Evolutionary conservation across 257 asterid species (phyloP).

Genomic region (Oldenlandia corymbosa): DNA sequence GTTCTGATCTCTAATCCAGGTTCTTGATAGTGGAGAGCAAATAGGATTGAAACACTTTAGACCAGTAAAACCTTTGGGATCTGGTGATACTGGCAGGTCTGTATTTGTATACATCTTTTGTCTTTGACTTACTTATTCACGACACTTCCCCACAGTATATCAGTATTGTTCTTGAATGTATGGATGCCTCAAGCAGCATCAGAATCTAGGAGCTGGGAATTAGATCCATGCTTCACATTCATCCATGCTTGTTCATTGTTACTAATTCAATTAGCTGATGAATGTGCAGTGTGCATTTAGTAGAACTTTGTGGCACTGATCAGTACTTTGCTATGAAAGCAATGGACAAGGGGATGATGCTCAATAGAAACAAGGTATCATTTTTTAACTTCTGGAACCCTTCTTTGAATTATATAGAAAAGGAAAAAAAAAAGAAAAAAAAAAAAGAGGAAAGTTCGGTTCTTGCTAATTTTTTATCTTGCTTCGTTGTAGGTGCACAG

Average conservation of each 20-base stretch:
- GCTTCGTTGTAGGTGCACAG: slow-evolving; percentile 73
- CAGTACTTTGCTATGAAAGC: slow-evolving; percentile 92
- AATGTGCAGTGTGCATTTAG: slow-evolving; percentile 86
- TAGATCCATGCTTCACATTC: background rate
- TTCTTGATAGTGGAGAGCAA: slow-evolving; percentile 64
- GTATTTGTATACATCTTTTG: background rate
- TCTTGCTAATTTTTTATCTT: slow-evolving; percentile 6
- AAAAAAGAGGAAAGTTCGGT: no score
- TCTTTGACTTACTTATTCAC: background rate
- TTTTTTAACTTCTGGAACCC: background rate
- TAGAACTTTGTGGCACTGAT: slow-evolving; percentile 80
- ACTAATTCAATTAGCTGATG: background rate
- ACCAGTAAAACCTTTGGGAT: slow-evolving; percentile 93
- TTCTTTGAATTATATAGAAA: background rate
- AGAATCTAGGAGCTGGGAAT: no score
- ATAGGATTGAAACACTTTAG: slow-evolving; percentile 80
- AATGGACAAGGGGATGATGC: slow-evolving; percentile 94
- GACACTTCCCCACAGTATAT: background rate
- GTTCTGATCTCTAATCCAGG: slow-evolving; percentile 35
- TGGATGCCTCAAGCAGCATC: background rate
- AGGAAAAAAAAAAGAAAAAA: no score
- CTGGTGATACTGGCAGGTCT: slow-evolving; percentile 98
- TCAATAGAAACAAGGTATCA: slow-evolving; percentile 79
- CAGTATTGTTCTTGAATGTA: background rate
- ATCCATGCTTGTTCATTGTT: no score